Evolutionary conservation across 768 basidiomycete genomes (phyloP), one percentile per base, ranked within the genome.

Genomic region (Leucocoprinus leucothites): DNA sequence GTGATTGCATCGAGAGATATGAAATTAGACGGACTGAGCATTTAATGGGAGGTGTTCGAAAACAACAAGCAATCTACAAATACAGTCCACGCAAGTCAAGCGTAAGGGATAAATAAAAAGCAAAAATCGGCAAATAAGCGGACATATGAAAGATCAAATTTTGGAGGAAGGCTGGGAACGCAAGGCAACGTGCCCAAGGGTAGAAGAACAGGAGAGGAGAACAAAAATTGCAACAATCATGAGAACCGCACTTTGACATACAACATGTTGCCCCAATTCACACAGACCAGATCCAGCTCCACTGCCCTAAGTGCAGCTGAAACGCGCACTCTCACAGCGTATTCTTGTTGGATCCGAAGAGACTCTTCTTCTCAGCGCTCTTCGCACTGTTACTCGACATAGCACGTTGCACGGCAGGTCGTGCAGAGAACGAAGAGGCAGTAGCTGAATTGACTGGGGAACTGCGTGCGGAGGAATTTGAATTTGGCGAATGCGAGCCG

Each of bases 281-380:
- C n/a, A n/a, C n/a, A n/a, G n/a, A n/a, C n/a, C n/a, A n/a, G n/a
- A n/a, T n/a, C 31, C 5, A 31, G 31, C 31, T 31, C 11, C 31
- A 31, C 5, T 31, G 5, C 31, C 31, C 31, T 31, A 31, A 5
- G 31, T 31, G n/a, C n/a, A n/a, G n/a, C n/a, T n/a, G n/a, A n/a
- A n/a, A n/a, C n/a, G 21, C 16, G 13, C 16, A 8, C 14, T 25
- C 44, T 24, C 44, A 48, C 47, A 28, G 21, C 26, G 26, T 14
- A 19, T 35, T 26, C 48, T 35, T 28, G 2, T 13, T 35, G 41
- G 3, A 42, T 18, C 43, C 19, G 35, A 44, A n/a, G 14, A 1
- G 21, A 45, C 19, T 53, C 60, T 70, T 69, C 61, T 69, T 66
- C 38, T 68, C 68, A 31, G 61, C 66, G 35, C 61, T 64, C 36